Conservation (phyloP, 768 basidiomycete genomes). For the Pholiota microspora region DNA sequence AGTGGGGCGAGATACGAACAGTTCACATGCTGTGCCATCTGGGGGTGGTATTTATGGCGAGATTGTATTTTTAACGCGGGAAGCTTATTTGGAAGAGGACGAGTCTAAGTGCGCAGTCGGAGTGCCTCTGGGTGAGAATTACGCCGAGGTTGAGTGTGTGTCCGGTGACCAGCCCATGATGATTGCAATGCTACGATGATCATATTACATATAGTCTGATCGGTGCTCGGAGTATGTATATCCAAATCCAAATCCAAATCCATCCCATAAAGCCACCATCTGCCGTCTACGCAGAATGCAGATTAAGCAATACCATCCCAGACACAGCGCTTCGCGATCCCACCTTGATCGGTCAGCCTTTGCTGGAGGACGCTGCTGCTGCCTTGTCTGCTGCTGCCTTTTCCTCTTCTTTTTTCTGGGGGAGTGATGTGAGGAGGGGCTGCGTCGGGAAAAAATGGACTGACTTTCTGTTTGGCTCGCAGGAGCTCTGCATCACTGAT, state of each 20-base stretch:
- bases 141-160: neutral
- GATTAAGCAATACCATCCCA: neutral
- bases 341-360: neutral
- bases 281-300: conserved; percentile 8
- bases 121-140: conserved; percentile 1
- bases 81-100: conserved; percentile 2
- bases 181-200: conserved; percentile 1
- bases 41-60: neutral
- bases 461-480: conserved; percentile 78
- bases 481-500: conserved; percentile 73
- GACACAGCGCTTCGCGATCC: neutral
- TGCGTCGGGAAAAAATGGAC: conserved; percentile 10
- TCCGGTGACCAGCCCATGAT: conserved; percentile 2
- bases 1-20: neutral
- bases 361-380: conserved; percentile 8
- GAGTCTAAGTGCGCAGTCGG: neutral
- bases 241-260: neutral
- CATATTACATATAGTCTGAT: conserved; percentile 1
- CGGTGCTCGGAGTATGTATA: neutral
- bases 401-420: conserved; percentile 56
- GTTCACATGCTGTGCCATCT: neutral
- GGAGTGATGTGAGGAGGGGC: conserved; percentile 1
- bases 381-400: conserved; percentile 26
- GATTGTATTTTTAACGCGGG: neutral
- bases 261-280: neutral